phyloP scores from a whole-genome alignment of 2,329 filamentous ascomycete species.

The Escovopsis sp. region DNA sequence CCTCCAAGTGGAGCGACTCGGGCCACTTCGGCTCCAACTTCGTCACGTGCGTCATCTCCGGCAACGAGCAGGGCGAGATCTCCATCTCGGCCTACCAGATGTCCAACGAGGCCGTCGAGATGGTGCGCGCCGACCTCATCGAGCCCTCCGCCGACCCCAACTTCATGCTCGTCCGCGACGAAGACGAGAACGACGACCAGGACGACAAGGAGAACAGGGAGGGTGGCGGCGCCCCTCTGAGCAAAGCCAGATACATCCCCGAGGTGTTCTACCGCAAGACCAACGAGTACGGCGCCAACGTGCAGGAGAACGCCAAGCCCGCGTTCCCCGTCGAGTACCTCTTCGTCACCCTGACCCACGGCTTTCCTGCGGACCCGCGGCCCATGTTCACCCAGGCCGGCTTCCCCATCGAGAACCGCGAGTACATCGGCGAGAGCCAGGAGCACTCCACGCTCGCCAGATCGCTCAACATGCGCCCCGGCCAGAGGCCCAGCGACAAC shows the following conservation, averaged over 20 bases:
- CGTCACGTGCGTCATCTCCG: constrained; percentile 90
- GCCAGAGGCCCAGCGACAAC: constrained; percentile 43
- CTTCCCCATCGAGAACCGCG: constrained; percentile 87
- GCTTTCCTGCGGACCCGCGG: constrained; percentile 69
- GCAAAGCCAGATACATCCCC: constrained; percentile 74
- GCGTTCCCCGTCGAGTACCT: constrained; percentile 94
- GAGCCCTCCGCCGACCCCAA: constrained; percentile 87
- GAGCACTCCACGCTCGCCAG: constrained; percentile 55
- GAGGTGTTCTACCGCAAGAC: constrained; percentile 93
- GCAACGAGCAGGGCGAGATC: constrained; percentile 79
- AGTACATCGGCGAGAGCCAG: constrained; percentile 72
- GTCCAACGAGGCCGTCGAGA: constrained; percentile 89
- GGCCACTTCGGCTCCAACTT: constrained; percentile 92
- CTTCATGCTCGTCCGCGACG: constrained; percentile 86
- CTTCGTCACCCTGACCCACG: constrained; percentile 88
- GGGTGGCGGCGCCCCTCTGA: too few relatives aligned
- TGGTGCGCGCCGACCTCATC: constrained; percentile 88
- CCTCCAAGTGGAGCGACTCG: constrained; percentile 93
- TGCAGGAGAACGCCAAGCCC: constrained; percentile 94
- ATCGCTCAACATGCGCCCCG: constrained; percentile 46
- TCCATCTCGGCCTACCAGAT: constrained; percentile 85
- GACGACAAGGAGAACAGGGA: too few relatives aligned
- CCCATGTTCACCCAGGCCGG: constrained; percentile 58
- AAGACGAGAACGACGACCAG: constrained; percentile 71
- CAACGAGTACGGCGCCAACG: constrained; percentile 92